Base-by-base conservation (phyloP, 1,284 basidiomycete genomes). In the Athelia psychrophila region DNA sequence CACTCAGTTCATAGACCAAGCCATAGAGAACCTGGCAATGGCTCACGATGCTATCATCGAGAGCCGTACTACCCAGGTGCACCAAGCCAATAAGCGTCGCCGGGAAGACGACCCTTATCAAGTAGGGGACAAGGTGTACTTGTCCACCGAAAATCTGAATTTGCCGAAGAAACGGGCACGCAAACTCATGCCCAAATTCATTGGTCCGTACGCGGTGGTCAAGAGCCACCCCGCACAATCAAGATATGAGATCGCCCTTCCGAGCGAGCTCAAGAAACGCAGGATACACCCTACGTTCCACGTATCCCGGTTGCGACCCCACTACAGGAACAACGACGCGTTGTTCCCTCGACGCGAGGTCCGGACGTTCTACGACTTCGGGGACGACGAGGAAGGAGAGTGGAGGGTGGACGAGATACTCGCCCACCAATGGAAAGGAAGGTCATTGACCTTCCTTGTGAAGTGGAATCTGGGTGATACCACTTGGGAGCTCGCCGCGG, bases 31-130 rank as follows among this genome's bases (percentile, higher is more conserved):
- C 6, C 35, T 65, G 1, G 50, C 54, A 46, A 18, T 27, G 0
- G 64, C 63, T 0, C 62, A 64, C 45, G 63, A 67, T 44, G 52
- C 56, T 0, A 66, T 67, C 3, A 60, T 67, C 4, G 56, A 47
- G 10, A 45, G 51, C 9, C 56, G 60, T 0, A 51, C 58, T 0
- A 16, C 3, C 1, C 61, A 64, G 45, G 51, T 55, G 0, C 4
- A 33, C 8, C 48, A 60, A 1, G 61, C 64, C 0, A 66, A 68
- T 45, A 23, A 50, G 22, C 44, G 49, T 5, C 49, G 59, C 2
- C 23, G 47, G 2, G 48, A 45, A 2, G 33, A 44, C 6, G 49
- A 49, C 1, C 36, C 25, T 2, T 56, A 56, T 27, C n/a, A 44
- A n/a, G 51, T 44, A 9, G 62, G 62, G 9, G 33, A 54, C 20